A percentile compares a stretch with the other conserved stretches of the same genome.
Evolutionary conservation across 371 early-diverging fungal species (phyloP).

Genomic region (Vairimorpha necatrix): DNA sequence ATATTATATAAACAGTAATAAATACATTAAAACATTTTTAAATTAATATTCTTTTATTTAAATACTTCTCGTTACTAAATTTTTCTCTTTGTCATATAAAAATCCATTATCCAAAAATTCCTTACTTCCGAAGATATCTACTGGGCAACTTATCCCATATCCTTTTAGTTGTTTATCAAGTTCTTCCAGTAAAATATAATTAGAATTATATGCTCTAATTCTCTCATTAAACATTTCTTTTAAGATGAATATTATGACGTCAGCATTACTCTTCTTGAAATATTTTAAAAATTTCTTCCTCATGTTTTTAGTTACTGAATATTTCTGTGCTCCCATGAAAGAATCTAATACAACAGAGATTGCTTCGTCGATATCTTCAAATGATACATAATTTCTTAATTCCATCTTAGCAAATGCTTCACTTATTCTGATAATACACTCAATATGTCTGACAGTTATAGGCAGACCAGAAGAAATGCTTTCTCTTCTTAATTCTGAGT

Average conservation of each 20-base stretch:
- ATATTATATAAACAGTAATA: no score
- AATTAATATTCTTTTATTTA: no score
- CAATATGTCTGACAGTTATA: slow-evolving; percentile 94
- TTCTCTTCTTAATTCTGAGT: slow-evolving; percentile 84
- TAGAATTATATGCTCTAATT: slow-evolving; percentile 20
- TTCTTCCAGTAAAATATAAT: slow-evolving; percentile 28
- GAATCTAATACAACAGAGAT: slow-evolving; percentile 82
- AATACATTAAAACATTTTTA: no score
- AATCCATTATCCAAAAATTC: slow-evolving; percentile 27
- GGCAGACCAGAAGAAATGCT: slow-evolving; percentile 80
- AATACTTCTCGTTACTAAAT: neutral
- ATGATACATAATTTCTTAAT: slow-evolving; percentile 78
- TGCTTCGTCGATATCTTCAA: slow-evolving; percentile 87
- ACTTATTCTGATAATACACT: slow-evolving; percentile 88
- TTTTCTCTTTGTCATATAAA: slow-evolving; percentile 9
- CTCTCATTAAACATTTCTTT: slow-evolving; percentile 56
- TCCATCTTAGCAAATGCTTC: slow-evolving; percentile 96
- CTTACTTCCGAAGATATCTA: neutral
- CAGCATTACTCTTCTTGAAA: slow-evolving; percentile 45
- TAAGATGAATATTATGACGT: slow-evolving; percentile 47
- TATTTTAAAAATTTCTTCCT: slow-evolving; percentile 63
- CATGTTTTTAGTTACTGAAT: slow-evolving; percentile 74
- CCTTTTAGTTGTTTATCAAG: slow-evolving; percentile 16
- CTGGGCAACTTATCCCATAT: slow-evolving; percentile 17
- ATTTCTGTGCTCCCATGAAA: slow-evolving; percentile 91